Evolutionary conservation across 1,139 yeast genomes (phyloP).

Genomic region (Pneumocystis carinii): DNA sequence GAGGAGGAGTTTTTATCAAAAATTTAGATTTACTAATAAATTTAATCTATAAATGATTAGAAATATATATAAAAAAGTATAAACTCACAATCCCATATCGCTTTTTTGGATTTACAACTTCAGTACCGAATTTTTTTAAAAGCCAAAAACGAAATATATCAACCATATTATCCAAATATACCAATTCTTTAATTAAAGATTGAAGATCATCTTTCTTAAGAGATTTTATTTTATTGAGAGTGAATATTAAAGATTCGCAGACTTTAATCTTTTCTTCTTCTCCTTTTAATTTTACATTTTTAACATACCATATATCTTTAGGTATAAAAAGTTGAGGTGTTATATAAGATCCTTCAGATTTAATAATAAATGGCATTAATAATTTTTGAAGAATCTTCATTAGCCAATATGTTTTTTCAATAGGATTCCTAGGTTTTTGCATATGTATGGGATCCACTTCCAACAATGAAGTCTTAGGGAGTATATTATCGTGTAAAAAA

Average conservation of each 20-base stretch:
- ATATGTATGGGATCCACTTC: background rate
- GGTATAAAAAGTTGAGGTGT: constrained; percentile 5
- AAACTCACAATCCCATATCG: background rate
- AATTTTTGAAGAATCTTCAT: constrained; percentile 5
- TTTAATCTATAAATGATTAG: background rate
- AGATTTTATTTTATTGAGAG: constrained; percentile 2
- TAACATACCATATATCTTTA: constrained; percentile 6
- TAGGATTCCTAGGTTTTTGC: constrained; percentile 1
- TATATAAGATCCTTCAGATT: constrained; percentile 3
- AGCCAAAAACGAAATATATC: background rate
- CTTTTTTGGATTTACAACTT: background rate
- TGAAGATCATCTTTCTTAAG: constrained; percentile 4
- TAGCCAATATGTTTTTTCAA: constrained; percentile 8
- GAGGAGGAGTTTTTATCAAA: background rate
- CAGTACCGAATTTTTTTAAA: background rate
- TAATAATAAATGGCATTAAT: constrained; percentile 1
- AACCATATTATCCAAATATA: background rate
- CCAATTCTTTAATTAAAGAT: background rate
- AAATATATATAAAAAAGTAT: background rate
- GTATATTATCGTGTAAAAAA: background rate
- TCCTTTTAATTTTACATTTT: constrained; percentile 7
- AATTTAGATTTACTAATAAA: background rate
- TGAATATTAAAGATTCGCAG: constrained; percentile 3
- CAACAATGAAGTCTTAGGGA: background rate
- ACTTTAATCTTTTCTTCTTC: constrained; percentile 10